Evolutionary conservation across 2,329 filamentous ascomycete genomes (phyloP).

Genomic region (Fusarium brachygibbosum): DNA sequence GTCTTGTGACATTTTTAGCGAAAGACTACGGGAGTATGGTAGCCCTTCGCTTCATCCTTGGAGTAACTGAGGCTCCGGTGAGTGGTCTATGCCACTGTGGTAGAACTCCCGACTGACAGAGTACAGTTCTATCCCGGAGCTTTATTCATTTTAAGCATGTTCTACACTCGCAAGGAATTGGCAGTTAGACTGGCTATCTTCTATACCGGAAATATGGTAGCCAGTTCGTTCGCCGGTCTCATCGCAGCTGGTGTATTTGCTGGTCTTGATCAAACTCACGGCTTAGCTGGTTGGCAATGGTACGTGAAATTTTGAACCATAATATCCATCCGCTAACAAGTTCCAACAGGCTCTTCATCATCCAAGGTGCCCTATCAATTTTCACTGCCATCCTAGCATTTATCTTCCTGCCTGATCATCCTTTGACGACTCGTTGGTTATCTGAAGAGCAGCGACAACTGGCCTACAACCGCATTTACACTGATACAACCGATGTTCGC

Average conservation of each 20-base stretch:
- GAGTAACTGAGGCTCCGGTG: conserved; percentile 57
- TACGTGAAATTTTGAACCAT: not conserved
- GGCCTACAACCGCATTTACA: conserved; percentile 56
- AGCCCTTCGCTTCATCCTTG: conserved; percentile 57
- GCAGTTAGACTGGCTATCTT: conserved; percentile 59
- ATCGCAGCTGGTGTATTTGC: conserved; percentile 60
- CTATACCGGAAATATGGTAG: conserved; percentile 57
- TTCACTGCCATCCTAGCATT: conserved; percentile 49
- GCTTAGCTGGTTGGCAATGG: conserved; percentile 52
- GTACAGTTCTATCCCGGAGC: conserved; percentile 52
- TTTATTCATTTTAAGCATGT: conserved; percentile 62
- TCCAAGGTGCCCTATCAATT: conserved; percentile 50
- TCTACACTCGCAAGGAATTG: conserved; percentile 66
- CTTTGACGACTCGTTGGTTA: conserved; percentile 56
- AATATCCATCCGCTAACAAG: not conserved
- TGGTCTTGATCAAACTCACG: conserved; percentile 45
- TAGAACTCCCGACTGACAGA: not conserved
- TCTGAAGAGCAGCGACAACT: conserved; percentile 56
- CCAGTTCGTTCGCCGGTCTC: conserved; percentile 58
- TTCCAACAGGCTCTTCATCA: conserved; percentile 45
- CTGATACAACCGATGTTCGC: conserved; percentile 46
- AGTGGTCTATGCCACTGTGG: accelerated
- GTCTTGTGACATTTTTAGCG: conserved; percentile 57
- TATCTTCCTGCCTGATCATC: conserved; percentile 55
- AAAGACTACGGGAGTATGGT: conserved; percentile 60